Percentiles rank a stretch among this genome's conserved stretches.
Conservation (phyloP, 768 basidiomycete genomes). For the Boletus reticulatus region DNA sequence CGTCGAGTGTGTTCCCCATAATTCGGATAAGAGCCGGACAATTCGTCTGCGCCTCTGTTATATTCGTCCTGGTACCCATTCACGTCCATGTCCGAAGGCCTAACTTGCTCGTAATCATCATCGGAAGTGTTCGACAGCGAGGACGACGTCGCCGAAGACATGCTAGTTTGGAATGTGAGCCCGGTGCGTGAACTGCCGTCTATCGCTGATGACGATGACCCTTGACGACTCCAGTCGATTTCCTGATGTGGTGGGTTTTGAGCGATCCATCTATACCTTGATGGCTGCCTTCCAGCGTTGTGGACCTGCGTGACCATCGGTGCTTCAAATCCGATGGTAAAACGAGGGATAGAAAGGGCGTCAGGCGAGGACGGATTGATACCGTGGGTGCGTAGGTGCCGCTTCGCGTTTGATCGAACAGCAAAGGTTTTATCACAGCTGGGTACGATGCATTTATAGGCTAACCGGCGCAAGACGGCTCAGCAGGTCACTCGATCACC, state of each 20-base stretch:
- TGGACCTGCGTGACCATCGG: conserved; percentile 45
- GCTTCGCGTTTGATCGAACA: conserved; percentile 78
- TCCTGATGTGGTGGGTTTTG: conserved; percentile 34
- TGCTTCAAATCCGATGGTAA: conserved; percentile 44
- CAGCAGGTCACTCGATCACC: neutral
- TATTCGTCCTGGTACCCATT: conserved; percentile 33
- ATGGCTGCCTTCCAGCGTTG: conserved; percentile 35
- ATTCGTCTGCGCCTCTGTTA: conserved; percentile 8
- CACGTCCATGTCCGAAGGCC: conserved; percentile 29
- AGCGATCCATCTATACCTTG: conserved; percentile 40
- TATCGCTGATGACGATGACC: conserved; percentile 3
- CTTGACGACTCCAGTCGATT: conserved; percentile 26
- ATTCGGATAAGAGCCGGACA: conserved; percentile 14
- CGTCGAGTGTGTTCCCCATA: neutral
- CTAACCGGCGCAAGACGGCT: conserved; percentile 6
- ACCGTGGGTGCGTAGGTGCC: conserved; percentile 77
- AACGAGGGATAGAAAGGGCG: conserved; percentile 22
- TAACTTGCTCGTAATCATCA: conserved; percentile 35
- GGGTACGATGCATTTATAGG: conserved; percentile 50
- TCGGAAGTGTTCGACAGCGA: conserved; percentile 30
- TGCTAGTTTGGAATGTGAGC: conserved; percentile 35
- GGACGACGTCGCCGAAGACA: conserved; percentile 37
- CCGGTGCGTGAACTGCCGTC: conserved; percentile 25
- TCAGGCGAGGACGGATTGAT: conserved; percentile 33
- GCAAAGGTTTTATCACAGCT: conserved; percentile 68